Conservation (phyloP, 179 eudicot genomes). For the Carnegiea gigantea region DNA sequence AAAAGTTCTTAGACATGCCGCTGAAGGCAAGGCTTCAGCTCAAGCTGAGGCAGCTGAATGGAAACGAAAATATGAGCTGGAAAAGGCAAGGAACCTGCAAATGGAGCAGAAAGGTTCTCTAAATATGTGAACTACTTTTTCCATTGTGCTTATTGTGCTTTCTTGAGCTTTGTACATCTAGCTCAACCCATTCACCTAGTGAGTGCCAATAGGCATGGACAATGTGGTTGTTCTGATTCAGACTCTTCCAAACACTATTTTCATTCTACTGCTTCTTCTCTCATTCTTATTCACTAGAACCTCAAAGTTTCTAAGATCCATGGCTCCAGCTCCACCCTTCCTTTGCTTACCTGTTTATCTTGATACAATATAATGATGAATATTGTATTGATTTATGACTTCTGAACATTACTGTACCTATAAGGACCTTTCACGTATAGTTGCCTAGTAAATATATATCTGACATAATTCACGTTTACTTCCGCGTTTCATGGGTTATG, state of each 20-base stretch:
- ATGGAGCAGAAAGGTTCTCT: conserved; percentile 68
- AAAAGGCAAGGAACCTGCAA: conserved; percentile 63
- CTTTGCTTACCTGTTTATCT: background rate
- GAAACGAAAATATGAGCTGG: conserved; percentile 98
- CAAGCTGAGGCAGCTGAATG: conserved; percentile 97
- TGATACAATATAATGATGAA: too few species aligned
- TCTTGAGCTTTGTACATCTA: background rate
- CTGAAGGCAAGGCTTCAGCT: conserved; percentile 97
- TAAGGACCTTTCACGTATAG: background rate
- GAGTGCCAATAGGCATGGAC: background rate
- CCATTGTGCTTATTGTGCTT: background rate
- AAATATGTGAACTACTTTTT: background rate
- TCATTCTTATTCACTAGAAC: background rate
- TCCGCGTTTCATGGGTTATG: background rate
- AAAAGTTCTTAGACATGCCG: conserved; percentile 76
- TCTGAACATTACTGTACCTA: background rate
- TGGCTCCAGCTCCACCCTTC: background rate
- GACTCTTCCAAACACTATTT: background rate
- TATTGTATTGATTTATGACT: too few species aligned
- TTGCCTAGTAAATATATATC: background rate
- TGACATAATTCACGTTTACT: too few species aligned
- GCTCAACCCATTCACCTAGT: background rate
- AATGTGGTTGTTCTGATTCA: background rate
- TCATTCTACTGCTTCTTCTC: background rate
- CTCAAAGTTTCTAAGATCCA: background rate